Base-by-base conservation (phyloP, 2,329 filamentous ascomycete genomes). In the Scortechinia acanthostroma region DNA sequence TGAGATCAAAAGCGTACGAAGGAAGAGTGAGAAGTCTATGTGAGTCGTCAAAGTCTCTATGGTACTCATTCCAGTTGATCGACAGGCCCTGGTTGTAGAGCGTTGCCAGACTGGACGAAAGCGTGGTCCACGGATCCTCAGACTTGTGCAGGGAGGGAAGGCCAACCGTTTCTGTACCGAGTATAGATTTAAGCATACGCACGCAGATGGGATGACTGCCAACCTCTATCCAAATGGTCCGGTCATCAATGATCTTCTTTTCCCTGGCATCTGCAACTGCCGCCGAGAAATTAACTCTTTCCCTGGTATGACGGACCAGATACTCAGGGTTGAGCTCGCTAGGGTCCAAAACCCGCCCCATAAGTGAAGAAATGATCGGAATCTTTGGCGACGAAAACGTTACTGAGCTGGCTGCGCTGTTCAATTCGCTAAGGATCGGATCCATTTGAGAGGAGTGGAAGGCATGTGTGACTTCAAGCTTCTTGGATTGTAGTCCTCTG, bases 391-490 rank as follows among this genome's bases (percentile, higher is more conserved):
- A 13, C 6, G 14, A 10, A 19, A 40, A 40, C 10, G 13, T 13
- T 15, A 19, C 35, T 17, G 13, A 13, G 17, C 6, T 19, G 6
- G 35, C 17, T 15, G 17, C 35, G 13, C 20, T 19, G 6, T 10
- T 40, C 13, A 40, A 40, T 10, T 19, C 10, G 6, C 6, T 17
- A 13, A 40, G 20, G 10, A 40, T 40, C 6, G 35, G 35, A 19
- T 40, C 35, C 6, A 40, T 17, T 40, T 40, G 35, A 10, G 35
- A 13, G 6, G 35, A 40, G 35, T 40, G 35, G 35, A 40, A 40
- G 20, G 35, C 35, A 19, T 13, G 20, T 13, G 35, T 13, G 6
- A 40, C 17, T 19, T 40, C 17, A 13, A 40, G 35, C 6, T 6
- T 6, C 14, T 6, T 40, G 17, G 6, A 10, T 6, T 40, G 6